Evolutionary conservation across 2,329 filamentous ascomycete species (phyloP).

Genomic region (Fusarium guadeloupense): DNA sequence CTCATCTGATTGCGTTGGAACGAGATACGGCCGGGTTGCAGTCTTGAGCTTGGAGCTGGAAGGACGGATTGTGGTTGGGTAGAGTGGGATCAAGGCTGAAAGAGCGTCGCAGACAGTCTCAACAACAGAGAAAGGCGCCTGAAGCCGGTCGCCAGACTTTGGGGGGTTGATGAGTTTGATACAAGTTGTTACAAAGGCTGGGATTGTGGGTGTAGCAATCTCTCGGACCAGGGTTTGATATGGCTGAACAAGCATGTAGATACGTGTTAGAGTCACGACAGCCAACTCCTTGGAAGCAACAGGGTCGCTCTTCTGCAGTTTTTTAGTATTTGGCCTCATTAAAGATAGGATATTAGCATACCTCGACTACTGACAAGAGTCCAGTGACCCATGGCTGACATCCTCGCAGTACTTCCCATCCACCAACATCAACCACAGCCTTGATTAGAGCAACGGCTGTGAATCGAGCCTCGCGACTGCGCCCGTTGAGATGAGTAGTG

Average conservation of each 20-base stretch:
- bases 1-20: slow-evolving; percentile 67
- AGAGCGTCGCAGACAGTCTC: slow-evolving; percentile 78
- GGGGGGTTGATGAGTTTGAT: slow-evolving; percentile 69
- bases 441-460: slow-evolving; percentile 82
- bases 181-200: slow-evolving; percentile 77
- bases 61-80: slow-evolving; percentile 84
- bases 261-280: slow-evolving; percentile 80
- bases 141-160: slow-evolving; percentile 39
- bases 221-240: slow-evolving; percentile 87
- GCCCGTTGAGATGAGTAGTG: slow-evolving; percentile 80
- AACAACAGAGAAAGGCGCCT: slow-evolving; percentile 60
- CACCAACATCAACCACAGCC: slow-evolving; percentile 81
- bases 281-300: slow-evolving; percentile 78
- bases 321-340: slow-evolving; percentile 32
- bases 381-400: slow-evolving; percentile 79
- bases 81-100: slow-evolving; percentile 75
- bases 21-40: slow-evolving; percentile 68
- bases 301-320: slow-evolving; percentile 76
- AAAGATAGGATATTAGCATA: slow-evolving; percentile 47
- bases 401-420: slow-evolving; percentile 81
- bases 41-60: slow-evolving; percentile 74
- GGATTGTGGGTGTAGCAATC: slow-evolving; percentile 84
- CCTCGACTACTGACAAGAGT: slow-evolving; percentile 78
- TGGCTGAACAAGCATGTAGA: slow-evolving; percentile 83
- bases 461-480: slow-evolving; percentile 78